phyloP scores from a whole-genome alignment of 805 yeast genomes.

The Brettanomyces custersianus region DNA sequence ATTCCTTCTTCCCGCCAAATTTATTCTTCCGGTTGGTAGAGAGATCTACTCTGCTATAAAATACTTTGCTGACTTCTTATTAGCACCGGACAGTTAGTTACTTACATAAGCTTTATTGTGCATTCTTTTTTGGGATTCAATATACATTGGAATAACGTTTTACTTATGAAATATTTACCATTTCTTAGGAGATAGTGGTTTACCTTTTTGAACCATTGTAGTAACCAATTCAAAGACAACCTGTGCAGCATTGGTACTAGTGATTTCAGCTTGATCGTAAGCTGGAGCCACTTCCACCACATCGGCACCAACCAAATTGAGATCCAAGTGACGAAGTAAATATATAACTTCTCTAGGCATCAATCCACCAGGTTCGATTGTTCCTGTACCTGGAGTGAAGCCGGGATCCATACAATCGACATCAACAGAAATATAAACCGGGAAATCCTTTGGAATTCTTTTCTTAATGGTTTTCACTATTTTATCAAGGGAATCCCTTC shows the following conservation, averaged over 20 bases:
- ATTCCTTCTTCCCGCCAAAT: constrained; percentile 62
- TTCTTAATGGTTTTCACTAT: constrained; percentile 45
- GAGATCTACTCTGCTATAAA: constrained; percentile 63
- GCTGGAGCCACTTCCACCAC: constrained; percentile 56
- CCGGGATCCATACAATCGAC: constrained; percentile 57
- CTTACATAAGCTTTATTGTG: no score
- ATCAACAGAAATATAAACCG: constrained; percentile 74
- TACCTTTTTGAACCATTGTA: constrained; percentile 56
- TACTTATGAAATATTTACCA: neutral
- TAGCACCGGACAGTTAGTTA: constrained; percentile 18
- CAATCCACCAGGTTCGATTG: constrained; percentile 53
- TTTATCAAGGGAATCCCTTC: constrained; percentile 37
- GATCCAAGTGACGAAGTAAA: constrained; percentile 36
- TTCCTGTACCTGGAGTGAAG: constrained; percentile 50
- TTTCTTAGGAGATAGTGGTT: constrained; percentile 11
- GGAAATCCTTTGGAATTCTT: constrained; percentile 51
- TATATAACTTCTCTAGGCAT: constrained; percentile 45
- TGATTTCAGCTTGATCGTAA: constrained; percentile 55
- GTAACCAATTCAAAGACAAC: constrained; percentile 64
- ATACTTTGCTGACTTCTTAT: constrained; percentile 49
- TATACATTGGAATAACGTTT: neutral
- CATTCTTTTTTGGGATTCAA: neutral
- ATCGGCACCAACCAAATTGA: constrained; percentile 47
- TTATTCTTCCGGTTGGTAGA: constrained; percentile 66
- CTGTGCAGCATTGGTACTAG: constrained; percentile 64